phyloP scores from a whole-genome alignment of 1,139 yeast species.

The Yamadazyma triangularis region DNA sequence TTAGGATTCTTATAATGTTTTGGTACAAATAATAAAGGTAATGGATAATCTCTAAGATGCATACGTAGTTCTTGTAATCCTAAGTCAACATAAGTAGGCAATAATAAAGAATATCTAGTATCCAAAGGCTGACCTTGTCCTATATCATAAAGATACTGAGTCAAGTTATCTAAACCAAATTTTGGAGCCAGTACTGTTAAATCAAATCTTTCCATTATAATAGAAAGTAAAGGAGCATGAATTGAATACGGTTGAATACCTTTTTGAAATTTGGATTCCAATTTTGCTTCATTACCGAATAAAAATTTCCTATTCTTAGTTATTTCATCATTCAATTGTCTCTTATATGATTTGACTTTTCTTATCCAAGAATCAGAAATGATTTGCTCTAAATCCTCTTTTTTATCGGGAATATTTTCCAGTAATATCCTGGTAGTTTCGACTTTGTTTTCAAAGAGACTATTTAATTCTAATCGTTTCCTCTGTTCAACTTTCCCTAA shows the following conservation, averaged over 20 bases:
- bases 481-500: slow-evolving; percentile 72
- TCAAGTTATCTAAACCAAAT: slow-evolving; percentile 48
- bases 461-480: slow-evolving; percentile 54
- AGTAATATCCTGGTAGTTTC: slow-evolving; percentile 2
- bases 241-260: slow-evolving; percentile 54
- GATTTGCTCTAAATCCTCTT: slow-evolving; percentile 12
- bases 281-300: slow-evolving; percentile 38
- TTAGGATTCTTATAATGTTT: slow-evolving; percentile 6
- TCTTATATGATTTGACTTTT: slow-evolving; percentile 46
- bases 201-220: slow-evolving; percentile 55
- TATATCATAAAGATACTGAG: slow-evolving; percentile 58
- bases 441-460: slow-evolving; percentile 42
- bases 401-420: slow-evolving; percentile 8
- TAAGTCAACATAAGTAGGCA: slow-evolving; percentile 57
- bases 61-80: slow-evolving; percentile 48
- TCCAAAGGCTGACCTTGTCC: slow-evolving; percentile 84
- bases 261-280: slow-evolving; percentile 45
- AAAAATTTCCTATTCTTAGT: slow-evolving; percentile 46
- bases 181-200: slow-evolving; percentile 51
- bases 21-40: slow-evolving; percentile 50
- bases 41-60: slow-evolving; percentile 64
- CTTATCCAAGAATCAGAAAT: slow-evolving; percentile 42
- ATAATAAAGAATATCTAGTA: slow-evolving; percentile 59
- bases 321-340: slow-evolving; percentile 42
- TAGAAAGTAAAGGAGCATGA: slow-evolving; percentile 60